Evolutionary conservation across 2,329 filamentous ascomycete genomes (phyloP), one percentile per base, ranked within the genome.

Genomic region (Scytalidium sp.): DNA sequence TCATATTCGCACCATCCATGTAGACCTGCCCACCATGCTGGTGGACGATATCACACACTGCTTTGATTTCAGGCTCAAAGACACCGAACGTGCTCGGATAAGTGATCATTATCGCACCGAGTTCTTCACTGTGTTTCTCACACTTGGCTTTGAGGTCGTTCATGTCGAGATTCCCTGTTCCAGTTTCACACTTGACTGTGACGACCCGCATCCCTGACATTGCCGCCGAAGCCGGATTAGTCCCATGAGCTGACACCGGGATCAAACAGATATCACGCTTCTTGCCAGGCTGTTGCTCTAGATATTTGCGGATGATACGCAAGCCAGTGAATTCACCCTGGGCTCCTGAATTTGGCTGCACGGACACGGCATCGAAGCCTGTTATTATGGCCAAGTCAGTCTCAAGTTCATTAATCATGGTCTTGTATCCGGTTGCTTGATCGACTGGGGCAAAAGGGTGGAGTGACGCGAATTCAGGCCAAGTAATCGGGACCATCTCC

Each of bases 1-100:
- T 97, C 90, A 97, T 94, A 75, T 97, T 97, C 57, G 93, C 93
- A 43, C 93, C 93, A 66, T 97, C 93, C 93, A 97, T 97, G 76
- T 97, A 97, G 15, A 97, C 93, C 65, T 95, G 90, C 9, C 93
- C 93, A 46, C 93, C 93, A 64, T 95, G 76, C 56, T 87, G 71
- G 72, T 97, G 93, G 17, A 97, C 90, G 23, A 95, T 75, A 49
- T 90, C 75, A 70, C 91, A 96, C 15, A 86, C 91, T 64, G 88
- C 82, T 74, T 91, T 94, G 67, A 96, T 83, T 56, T 85, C 80
- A 2, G 92, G 92, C 75, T 97, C 93, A 64, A 96, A 97, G 23
- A 97, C 90, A 66, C 93, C 93, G 59, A 88, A 97, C 0, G 93
- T 97, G 68, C 88, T 94, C 25, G 93, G 93, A 67, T 97, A 97